Conservation (phyloP, 129 eudicot genomes). For the Calendula officinalis region DNA sequence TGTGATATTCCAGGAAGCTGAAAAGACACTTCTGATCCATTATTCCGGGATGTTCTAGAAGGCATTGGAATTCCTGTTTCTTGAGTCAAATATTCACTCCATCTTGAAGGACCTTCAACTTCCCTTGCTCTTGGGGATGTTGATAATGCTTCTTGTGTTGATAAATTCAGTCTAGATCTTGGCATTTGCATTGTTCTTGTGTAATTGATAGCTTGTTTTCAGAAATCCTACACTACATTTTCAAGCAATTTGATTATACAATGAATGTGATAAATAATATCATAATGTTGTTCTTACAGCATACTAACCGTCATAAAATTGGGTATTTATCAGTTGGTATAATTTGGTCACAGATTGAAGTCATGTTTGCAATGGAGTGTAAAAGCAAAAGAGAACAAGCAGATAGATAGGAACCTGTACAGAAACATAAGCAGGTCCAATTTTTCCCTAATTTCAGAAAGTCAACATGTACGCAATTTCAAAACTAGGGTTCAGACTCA, state of each 20-base stretch:
- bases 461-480: slow-evolving; percentile 21
- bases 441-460: slow-evolving; percentile 7
- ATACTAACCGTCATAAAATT: slow-evolving; percentile 12
- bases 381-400: not conserved
- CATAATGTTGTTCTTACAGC: slow-evolving; percentile 15
- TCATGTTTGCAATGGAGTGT: slow-evolving; percentile 5
- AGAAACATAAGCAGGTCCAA: slow-evolving; percentile 1
- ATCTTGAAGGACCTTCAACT: slow-evolving; percentile 80
- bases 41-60: slow-evolving; percentile 46
- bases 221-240: slow-evolving; percentile 7
- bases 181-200: slow-evolving; percentile 39
- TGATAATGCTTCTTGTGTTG: slow-evolving; percentile 55
- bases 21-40: slow-evolving; percentile 52
- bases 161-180: slow-evolving; percentile 50
- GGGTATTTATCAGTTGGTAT: not conserved
- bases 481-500: slow-evolving; percentile 30
- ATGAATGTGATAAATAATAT: not conserved
- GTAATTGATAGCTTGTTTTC: slow-evolving; percentile 16
- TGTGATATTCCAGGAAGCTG: slow-evolving; percentile 63
- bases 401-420: slow-evolving; percentile 11
- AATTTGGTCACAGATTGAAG: slow-evolving; percentile 3
- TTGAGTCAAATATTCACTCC: slow-evolving; percentile 76
- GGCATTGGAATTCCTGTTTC: slow-evolving; percentile 56
- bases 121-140: slow-evolving; percentile 71
- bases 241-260: not conserved